Conservation (phyloP, 495 filamentous ascomycete genomes). For the Hypomontagnella submonticulosa region DNA sequence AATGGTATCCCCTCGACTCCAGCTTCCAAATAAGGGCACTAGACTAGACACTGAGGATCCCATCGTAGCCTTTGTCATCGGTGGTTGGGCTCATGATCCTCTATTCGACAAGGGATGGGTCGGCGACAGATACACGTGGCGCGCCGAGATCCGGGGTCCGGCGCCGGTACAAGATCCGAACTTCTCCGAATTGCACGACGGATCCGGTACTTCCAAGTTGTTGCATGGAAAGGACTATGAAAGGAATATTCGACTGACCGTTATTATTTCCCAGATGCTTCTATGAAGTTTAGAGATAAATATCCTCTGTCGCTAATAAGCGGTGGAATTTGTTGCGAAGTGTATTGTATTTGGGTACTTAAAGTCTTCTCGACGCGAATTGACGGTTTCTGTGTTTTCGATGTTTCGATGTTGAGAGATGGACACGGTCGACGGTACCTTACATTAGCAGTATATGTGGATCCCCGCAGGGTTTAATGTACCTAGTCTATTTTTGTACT, state of each 20-base stretch:
- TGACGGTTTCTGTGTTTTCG: too few relatives aligned
- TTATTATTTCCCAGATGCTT: background rate
- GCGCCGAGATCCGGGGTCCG: background rate
- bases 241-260: slow-evolving; percentile 18
- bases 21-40: too few relatives aligned
- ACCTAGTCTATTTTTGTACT: slow-evolving; percentile 12
- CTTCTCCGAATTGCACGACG: slow-evolving; percentile 9
- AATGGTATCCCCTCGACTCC: too few relatives aligned
- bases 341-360: slow-evolving; percentile 1
- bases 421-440: slow-evolving; percentile 18
- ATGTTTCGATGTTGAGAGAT: too few relatives aligned
- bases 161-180: slow-evolving; percentile 3
- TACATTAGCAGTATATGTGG: slow-evolving; percentile 25
- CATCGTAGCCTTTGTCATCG: too few relatives aligned
- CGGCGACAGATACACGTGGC: slow-evolving; percentile 19
- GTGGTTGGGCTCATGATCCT: background rate
- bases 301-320: background rate
- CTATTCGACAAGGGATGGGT: background rate
- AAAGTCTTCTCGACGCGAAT: too few relatives aligned
- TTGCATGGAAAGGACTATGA: background rate
- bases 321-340: slow-evolving; percentile 3
- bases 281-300: background rate
- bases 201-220: slow-evolving; percentile 1
- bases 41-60: too few relatives aligned
- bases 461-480: background rate